Conservation (phyloP, 768 basidiomycete genomes). For the Boletus pseudo-olivaceus region DNA sequence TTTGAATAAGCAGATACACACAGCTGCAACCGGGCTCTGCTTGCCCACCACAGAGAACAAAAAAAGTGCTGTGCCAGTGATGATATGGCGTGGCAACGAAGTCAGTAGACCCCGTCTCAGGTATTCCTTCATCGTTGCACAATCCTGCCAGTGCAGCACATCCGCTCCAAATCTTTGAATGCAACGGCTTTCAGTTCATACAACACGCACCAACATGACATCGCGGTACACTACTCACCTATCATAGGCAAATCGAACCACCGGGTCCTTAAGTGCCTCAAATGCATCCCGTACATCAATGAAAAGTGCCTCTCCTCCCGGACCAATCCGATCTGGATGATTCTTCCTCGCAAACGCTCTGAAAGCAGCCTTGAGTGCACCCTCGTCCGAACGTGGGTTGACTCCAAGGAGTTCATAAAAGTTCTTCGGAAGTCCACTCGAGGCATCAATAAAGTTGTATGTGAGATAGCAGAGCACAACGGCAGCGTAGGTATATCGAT, state of each 20-base stretch:
- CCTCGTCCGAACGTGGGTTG: constrained; percentile 58
- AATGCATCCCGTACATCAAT: constrained; percentile 70
- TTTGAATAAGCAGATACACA: constrained; percentile 38
- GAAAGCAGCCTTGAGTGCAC: constrained; percentile 67
- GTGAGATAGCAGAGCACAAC: constrained; percentile 64
- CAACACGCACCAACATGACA: background rate
- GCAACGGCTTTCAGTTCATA: background rate
- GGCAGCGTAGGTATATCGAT: constrained; percentile 57
- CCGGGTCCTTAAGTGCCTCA: constrained; percentile 75
- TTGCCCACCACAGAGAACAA: constrained; percentile 62
- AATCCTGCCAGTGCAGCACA: constrained; percentile 63
- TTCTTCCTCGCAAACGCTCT: constrained; percentile 67
- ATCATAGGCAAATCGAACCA: constrained; percentile 81
- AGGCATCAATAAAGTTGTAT: constrained; percentile 61
- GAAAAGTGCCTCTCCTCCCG: constrained; percentile 58
- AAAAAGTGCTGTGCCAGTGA: constrained; percentile 53
- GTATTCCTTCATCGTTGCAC: constrained; percentile 67
- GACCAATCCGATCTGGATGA: constrained; percentile 73
- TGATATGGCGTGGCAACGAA: constrained; percentile 64
- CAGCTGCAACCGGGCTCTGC: constrained; percentile 59
- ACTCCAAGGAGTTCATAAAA: constrained; percentile 77
- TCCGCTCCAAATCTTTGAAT: constrained; percentile 69
- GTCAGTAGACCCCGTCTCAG: constrained; percentile 61
- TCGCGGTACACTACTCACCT: constrained; percentile 44
- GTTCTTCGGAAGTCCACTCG: constrained; percentile 58